Evolutionary conservation across 257 asterid genomes (phyloP).

Genomic region (Ophiorrhiza pumila): DNA sequence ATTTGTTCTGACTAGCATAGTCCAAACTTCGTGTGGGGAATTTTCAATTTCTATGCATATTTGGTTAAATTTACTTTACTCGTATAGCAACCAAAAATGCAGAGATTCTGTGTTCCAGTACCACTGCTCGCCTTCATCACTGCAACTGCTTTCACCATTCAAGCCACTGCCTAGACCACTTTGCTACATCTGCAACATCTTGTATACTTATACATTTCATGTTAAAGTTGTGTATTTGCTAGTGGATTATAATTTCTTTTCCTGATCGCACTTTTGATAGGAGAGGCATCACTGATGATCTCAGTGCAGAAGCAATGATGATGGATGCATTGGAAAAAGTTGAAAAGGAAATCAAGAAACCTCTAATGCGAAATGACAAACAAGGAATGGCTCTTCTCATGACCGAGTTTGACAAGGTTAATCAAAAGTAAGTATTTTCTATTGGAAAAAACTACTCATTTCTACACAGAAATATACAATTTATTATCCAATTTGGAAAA

Average conservation of each 20-base stretch:
- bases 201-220: not conserved
- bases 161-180: not conserved
- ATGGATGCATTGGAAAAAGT: slow-evolving; percentile 69
- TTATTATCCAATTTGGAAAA: too few species aligned
- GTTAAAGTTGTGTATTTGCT: not conserved
- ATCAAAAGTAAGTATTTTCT: slow-evolving; percentile 58
- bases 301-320: slow-evolving; percentile 76
- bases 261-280: slow-evolving; percentile 34
- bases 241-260: not conserved
- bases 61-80: not conserved
- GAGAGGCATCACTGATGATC: slow-evolving; percentile 67
- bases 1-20: not conserved
- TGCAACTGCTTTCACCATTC: not conserved
- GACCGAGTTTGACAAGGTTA: slow-evolving; percentile 73
- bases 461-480: not conserved
- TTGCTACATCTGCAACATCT: not conserved
- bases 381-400: slow-evolving; percentile 72
- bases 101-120: not conserved
- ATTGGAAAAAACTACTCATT: not conserved
- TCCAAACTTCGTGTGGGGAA: not conserved
- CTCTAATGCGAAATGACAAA: slow-evolving; percentile 73
- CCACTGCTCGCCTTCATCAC: not conserved
- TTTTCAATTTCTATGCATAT: not conserved
- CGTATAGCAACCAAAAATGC: not conserved
- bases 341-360: slow-evolving; percentile 71